Evolutionary conservation across 805 yeast species (phyloP), one percentile per base, ranked within the genome.

Genomic region (Ogataea philodendri): DNA sequence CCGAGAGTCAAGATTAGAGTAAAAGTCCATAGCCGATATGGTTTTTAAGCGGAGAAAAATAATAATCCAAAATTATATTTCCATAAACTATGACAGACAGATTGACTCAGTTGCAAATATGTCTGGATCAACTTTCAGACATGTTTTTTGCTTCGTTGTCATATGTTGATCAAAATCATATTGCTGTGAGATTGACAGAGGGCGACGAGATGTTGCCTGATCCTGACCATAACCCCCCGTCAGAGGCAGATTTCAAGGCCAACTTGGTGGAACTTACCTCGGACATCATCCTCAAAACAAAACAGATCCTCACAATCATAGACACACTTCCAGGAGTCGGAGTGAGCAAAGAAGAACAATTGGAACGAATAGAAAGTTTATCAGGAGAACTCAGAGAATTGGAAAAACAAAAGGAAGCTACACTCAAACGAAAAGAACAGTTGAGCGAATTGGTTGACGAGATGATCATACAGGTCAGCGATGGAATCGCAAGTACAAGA

Each of bases 271-370:
- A 93, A 54, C 67, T 93, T 7, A 75, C 95, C 2, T 76, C 84
- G 0, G 98, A 90, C 55, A 73, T 90, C 7, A 84, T 89, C 16
- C 62, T 87, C 39, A 89, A 89, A 54, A 76, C 94, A 5, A 74
- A 94, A 49, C 97, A 93, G 57, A 84, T 90, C 10, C 74, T 85
- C 24, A 79, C 84, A 51, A 73, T 90, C 17, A 88, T 90, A 24
- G 94, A 85, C 54, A 78, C 95, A 3, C 65, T 90, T 26, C 98
- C 98, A 0, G 97, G 97, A 9, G 85, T 87, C 3, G 96, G 94
- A 7, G 89, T 83, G 1, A 76, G 89, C 2, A 83, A 84, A 15
- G 74, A 70, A 28, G 81, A 76, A 36, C 97, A 89, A 59, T 57
- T 88, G 55, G 61, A 64, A 17, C 70, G 72, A 41, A 84, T 90